phyloP scores from a whole-genome alignment of 1,139 yeast genomes.

The Petasospora rhodanensis region DNA sequence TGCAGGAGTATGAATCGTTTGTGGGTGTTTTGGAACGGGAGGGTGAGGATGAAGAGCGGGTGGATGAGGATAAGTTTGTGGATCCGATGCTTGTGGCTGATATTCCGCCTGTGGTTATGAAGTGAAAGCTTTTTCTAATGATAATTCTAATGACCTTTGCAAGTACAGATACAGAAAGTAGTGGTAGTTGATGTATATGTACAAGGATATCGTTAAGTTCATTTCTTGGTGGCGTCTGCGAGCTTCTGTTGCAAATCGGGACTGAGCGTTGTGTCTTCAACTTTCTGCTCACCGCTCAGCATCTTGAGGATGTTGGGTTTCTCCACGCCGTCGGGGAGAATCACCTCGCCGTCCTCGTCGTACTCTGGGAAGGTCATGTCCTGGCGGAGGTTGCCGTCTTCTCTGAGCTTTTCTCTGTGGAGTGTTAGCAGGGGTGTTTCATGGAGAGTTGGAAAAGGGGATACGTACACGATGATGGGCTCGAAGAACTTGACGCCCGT shows the following conservation, averaged over 20 bases:
- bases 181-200: too few species aligned
- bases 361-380: conserved; percentile 52
- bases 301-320: conserved; percentile 10
- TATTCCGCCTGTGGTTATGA: conserved; percentile 6
- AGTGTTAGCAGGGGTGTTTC: conserved; percentile 3
- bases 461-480: conserved; percentile 62
- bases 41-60: too few species aligned
- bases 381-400: conserved; percentile 61
- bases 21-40: conserved; percentile 28
- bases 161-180: too few species aligned
- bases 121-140: too few species aligned
- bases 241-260: conserved; percentile 8
- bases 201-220: too few species aligned
- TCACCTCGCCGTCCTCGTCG: conserved; percentile 37
- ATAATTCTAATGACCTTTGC: too few species aligned
- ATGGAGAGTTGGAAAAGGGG: conserved; percentile 18
- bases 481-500: conserved; percentile 66
- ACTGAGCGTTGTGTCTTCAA: conserved; percentile 10
- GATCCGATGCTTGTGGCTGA: conserved; percentile 37
- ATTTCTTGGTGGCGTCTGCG: too few species aligned
- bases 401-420: conserved; percentile 55
- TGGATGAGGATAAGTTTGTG: conserved; percentile 26
- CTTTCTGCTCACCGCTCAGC: conserved; percentile 10
- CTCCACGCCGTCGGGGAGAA: conserved; percentile 24
- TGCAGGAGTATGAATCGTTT: conserved; percentile 56